A percentile compares a stretch with the other conserved stretches of the same genome.
Evolutionary conservation across 192 early-diverging fungal species (phyloP).

Genomic region (Endogone sp.): DNA sequence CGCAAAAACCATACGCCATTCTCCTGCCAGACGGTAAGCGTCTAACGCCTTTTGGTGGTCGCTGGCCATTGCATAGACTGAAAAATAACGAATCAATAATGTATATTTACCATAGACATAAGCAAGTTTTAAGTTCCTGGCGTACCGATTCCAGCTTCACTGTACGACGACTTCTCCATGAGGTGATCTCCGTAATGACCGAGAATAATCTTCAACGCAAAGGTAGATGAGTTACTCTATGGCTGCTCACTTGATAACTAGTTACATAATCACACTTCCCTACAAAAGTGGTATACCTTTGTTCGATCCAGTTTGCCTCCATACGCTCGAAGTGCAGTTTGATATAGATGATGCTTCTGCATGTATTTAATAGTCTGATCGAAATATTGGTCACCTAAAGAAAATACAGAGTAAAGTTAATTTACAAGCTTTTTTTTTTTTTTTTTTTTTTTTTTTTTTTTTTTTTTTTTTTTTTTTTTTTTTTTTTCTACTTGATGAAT

Average conservation of each 20-base stretch:
- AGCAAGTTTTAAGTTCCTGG: no score
- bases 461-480: no score
- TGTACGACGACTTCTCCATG: constrained; percentile 46
- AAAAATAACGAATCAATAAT: constrained; percentile 18
- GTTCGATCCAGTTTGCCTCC: constrained; percentile 34
- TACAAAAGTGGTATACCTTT: no score
- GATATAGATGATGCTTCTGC: constrained; percentile 60
- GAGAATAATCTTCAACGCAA: constrained; percentile 30
- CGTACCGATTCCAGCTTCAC: constrained; percentile 61
- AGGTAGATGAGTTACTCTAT: not conserved
- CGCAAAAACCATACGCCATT: constrained; percentile 67
- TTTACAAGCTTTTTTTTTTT: no score
- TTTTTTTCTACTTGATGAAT: no score
- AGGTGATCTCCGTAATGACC: constrained; percentile 63
- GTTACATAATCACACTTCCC: no score
- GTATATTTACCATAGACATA: no score
- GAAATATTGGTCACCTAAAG: constrained; percentile 24
- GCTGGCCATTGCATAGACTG: constrained; percentile 54
- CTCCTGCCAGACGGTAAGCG: constrained; percentile 44
- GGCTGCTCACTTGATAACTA: no score
- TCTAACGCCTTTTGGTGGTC: constrained; percentile 55
- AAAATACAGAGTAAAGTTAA: not conserved
- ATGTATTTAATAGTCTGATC: constrained; percentile 62
- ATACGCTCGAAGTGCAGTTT: constrained; percentile 54
- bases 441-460: no score